Evolutionary conservation across 2,329 filamentous ascomycete species (phyloP).

Genomic region (Fusarium hostae): DNA sequence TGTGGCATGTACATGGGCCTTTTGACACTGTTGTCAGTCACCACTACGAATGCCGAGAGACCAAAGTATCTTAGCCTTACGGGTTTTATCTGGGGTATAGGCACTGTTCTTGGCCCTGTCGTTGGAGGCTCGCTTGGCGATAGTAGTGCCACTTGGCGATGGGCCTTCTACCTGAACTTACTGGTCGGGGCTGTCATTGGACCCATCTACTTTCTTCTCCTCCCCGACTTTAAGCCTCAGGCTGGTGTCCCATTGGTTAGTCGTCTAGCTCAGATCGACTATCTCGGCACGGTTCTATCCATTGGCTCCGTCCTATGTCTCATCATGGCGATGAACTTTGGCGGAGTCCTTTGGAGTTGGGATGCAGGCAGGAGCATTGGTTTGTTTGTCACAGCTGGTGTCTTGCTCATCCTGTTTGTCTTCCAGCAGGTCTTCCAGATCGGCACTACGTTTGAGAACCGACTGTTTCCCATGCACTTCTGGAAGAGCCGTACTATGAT

Average conservation of each 20-base stretch:
- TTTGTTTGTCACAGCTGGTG: constrained; percentile 55
- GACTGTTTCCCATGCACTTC: constrained; percentile 61
- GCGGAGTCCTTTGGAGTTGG: constrained; percentile 60
- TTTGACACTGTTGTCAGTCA: constrained; percentile 24
- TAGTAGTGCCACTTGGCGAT: constrained; percentile 42
- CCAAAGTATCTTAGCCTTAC: constrained; percentile 34
- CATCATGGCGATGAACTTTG: constrained; percentile 61
- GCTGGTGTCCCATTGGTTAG: not conserved
- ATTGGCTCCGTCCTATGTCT: constrained; percentile 53
- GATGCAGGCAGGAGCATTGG: constrained; percentile 55
- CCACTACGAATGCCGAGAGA: constrained; percentile 23
- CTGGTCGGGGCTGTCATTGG: constrained; percentile 15
- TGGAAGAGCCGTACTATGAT: constrained; percentile 51
- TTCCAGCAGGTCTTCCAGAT: constrained; percentile 54
- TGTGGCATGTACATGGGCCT: constrained; percentile 46
- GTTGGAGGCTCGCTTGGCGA: constrained; percentile 20
- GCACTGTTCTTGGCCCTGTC: constrained; percentile 54
- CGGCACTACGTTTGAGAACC: constrained; percentile 26
- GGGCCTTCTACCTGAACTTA: constrained; percentile 35
- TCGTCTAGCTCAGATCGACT: constrained; percentile 48
- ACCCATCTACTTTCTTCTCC: constrained; percentile 16
- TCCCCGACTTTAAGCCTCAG: constrained; percentile 18
- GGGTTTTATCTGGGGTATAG: constrained; percentile 52
- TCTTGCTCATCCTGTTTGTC: constrained; percentile 53
- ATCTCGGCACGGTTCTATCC: constrained; percentile 55